A percentile compares a stretch with the other conserved stretches of the same genome.
Conservation (phyloP, 2,329 filamentous ascomycete species). For the Xylariales sp. region DNA sequence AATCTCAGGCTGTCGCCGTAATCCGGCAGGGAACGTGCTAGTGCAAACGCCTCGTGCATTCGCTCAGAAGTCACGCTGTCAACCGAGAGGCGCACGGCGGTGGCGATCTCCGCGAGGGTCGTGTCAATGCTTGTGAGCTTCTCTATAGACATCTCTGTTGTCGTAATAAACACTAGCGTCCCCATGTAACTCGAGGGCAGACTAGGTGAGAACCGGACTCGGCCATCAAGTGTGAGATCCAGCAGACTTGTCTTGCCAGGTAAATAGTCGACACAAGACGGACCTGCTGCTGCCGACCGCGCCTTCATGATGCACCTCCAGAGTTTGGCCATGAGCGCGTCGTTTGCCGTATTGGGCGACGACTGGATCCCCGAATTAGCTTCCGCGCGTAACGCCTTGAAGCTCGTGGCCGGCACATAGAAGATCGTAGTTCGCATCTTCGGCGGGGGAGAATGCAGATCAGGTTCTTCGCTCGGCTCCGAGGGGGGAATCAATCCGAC, state of each 20-base stretch:
- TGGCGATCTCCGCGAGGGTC: constrained; percentile 15
- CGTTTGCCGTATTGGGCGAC: constrained; percentile 14
- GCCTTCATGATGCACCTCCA: constrained; percentile 23
- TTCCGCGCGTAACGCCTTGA: constrained; percentile 19
- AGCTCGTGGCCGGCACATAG: constrained; percentile 16
- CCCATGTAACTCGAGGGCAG: constrained; percentile 20
- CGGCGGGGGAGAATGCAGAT: background rate
- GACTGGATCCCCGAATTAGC: constrained; percentile 1
- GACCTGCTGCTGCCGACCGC: constrained; percentile 4
- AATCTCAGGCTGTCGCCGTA: constrained; percentile 17
- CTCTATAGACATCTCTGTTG: constrained; percentile 13
- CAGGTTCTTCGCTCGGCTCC: constrained; percentile 4
- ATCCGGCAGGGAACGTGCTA: constrained; percentile 17
- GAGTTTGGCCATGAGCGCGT: constrained; percentile 22
- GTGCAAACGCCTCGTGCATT: constrained; percentile 19
- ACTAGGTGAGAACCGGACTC: constrained; percentile 1
- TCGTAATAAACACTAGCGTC: constrained; percentile 19
- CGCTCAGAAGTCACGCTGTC: constrained; percentile 17
- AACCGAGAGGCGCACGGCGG: constrained; percentile 11
- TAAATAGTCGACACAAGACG: constrained; percentile 3
- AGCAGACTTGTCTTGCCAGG: constrained; percentile 16
- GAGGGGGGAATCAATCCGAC: constrained; percentile 17
- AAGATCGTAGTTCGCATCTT: constrained; percentile 24
- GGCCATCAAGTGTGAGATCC: constrained; percentile 20
- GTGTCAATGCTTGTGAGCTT: constrained; percentile 16